Conservation (phyloP, 805 yeast species). For the Cyberlindnera meyerae region DNA sequence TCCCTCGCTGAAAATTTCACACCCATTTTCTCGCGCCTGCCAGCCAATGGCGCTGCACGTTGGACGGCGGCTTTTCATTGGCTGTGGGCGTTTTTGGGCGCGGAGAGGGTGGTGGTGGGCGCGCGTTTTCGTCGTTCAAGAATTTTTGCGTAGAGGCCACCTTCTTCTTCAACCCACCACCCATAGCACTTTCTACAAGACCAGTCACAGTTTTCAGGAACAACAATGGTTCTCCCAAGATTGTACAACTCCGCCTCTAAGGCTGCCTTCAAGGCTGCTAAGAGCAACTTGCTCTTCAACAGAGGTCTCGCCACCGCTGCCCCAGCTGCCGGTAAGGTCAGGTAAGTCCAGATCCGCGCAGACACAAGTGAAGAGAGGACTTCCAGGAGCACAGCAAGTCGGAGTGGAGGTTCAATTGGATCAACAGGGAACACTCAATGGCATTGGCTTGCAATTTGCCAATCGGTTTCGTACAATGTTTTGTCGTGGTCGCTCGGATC, state of each 20-base stretch:
- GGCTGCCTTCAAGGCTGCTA: constrained; percentile 84
- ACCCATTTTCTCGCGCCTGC: not conserved
- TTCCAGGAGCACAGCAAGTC: too few relatives aligned
- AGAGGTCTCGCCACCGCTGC: constrained; percentile 79
- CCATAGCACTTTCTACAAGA: not conserved
- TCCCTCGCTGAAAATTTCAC: too few relatives aligned
- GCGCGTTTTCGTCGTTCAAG: constrained; percentile 8
- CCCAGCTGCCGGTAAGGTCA: constrained; percentile 76
- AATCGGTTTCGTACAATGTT: too few relatives aligned
- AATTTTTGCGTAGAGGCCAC: constrained; percentile 10
- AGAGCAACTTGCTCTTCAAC: constrained; percentile 69
- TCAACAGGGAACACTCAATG: too few relatives aligned
- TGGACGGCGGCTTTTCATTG: constrained; percentile 10
- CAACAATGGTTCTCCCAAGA: constrained; percentile 47
- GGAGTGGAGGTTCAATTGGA: too few relatives aligned
- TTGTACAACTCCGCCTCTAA: constrained; percentile 65
- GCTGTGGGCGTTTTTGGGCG: constrained; percentile 9
- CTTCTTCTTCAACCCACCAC: constrained; percentile 1
- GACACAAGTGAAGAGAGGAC: constrained; percentile 11
- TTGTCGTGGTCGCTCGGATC: not conserved
- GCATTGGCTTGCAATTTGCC: too few relatives aligned
- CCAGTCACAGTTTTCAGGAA: not conserved
- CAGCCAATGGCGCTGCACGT: constrained; percentile 9
- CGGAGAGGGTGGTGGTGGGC: not conserved
- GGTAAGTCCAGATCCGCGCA: constrained; percentile 48